Evolutionary conservation across 192 early-diverging fungal genomes (phyloP).

Genomic region (Gigaspora rosea): DNA sequence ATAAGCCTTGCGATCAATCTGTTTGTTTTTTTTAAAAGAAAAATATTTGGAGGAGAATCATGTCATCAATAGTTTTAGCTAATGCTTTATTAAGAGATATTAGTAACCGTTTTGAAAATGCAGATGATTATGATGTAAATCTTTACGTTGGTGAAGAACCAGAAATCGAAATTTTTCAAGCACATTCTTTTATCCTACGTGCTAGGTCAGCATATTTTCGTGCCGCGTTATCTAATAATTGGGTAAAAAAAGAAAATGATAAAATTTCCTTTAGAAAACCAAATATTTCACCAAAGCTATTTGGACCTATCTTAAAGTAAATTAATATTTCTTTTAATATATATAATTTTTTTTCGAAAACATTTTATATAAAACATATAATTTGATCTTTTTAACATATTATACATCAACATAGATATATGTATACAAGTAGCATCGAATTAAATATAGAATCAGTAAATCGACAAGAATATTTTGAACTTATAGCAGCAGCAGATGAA

Average conservation of each 20-base stretch:
- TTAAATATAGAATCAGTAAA: neutral
- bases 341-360: no score
- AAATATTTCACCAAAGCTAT: constrained; percentile 9
- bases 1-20: no score
- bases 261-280: constrained; percentile 20
- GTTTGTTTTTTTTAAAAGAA: no score
- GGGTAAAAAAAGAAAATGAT: constrained; percentile 7
- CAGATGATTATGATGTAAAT: constrained; percentile 22
- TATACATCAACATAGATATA: neutral
- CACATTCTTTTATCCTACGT: constrained; percentile 18
- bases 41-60: neutral
- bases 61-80: neutral
- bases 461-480: neutral
- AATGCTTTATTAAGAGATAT: constrained; percentile 18
- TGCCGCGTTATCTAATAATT: neutral
- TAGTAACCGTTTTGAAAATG: neutral
- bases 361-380: no score
- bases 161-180: constrained; percentile 8
- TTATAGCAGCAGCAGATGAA: constrained; percentile 20
- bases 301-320: constrained; percentile 11
- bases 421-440: neutral
- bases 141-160: constrained; percentile 12
- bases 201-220: constrained; percentile 20
- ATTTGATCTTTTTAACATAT: no score
- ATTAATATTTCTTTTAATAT: neutral